Percentiles rank a stretch among this genome's conserved stretches.
phyloP scores from a whole-genome alignment of 805 yeast species.

The Starmerella apis region DNA sequence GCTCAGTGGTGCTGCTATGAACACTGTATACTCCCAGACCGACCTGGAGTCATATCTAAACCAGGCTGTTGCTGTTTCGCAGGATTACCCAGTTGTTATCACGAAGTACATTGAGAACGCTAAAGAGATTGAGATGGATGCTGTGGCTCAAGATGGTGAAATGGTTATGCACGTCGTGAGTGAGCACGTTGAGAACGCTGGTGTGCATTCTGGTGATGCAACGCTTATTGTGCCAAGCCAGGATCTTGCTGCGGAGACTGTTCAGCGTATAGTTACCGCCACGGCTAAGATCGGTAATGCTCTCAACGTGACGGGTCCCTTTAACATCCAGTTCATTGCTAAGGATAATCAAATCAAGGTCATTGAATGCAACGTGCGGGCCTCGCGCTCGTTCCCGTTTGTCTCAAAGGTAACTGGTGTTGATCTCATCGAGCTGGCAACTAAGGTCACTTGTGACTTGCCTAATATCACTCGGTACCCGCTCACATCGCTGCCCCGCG shows the following conservation, averaged over 20 bases:
- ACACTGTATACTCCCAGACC: conserved; percentile 80
- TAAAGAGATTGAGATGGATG: conserved; percentile 97
- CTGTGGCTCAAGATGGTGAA: conserved; percentile 91
- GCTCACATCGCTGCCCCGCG: conserved; percentile 74
- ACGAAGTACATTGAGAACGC: conserved; percentile 95
- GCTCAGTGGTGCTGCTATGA: conserved; percentile 98
- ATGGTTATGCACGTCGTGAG: conserved; percentile 94
- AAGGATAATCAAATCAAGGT: conserved; percentile 93
- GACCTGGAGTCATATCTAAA: conserved; percentile 78
- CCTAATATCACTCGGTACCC: conserved; percentile 78
- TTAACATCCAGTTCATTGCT: conserved; percentile 92
- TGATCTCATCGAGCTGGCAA: conserved; percentile 93
- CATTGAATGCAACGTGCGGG: conserved; percentile 96
- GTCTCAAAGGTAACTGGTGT: conserved; percentile 95
- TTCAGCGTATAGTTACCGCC: conserved; percentile 80
- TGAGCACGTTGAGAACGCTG: conserved; percentile 98
- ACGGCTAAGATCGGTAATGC: conserved; percentile 95
- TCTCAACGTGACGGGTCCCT: conserved; percentile 92
- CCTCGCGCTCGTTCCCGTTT: conserved; percentile 98
- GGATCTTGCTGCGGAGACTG: conserved; percentile 85
- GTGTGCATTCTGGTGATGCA: conserved; percentile 99
- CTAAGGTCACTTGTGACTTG: conserved; percentile 57
- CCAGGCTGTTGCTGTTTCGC: conserved; percentile 95
- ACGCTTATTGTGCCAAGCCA: conserved; percentile 95
- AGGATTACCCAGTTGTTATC: conserved; percentile 95